phyloP scores from a whole-genome alignment of 2,329 filamentous ascomycete genomes.

The Fulvia fulva region DNA sequence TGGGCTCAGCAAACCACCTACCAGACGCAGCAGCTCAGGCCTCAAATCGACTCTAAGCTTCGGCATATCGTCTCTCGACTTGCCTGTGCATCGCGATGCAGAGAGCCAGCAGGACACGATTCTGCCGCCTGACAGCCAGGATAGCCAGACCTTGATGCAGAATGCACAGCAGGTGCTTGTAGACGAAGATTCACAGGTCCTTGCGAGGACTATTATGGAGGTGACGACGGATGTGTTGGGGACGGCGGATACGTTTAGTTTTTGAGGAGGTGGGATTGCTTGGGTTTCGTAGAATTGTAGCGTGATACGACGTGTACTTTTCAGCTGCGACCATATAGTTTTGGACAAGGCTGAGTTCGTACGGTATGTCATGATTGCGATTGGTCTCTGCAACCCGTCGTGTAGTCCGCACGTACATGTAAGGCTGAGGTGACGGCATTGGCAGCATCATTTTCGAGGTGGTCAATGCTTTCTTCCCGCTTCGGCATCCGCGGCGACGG shows the following conservation, averaged over 20 bases:
- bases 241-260: background rate
- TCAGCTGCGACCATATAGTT: too few species aligned
- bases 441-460: too few species aligned
- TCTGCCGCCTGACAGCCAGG: background rate
- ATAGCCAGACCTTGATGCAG: background rate
- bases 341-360: too few species aligned
- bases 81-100: background rate
- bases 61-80: constrained; percentile 2
- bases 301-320: too few species aligned
- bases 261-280: background rate
- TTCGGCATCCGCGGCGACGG: too few species aligned
- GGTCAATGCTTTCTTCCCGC: too few species aligned
- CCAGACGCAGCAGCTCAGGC: background rate
- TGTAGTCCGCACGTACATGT: too few species aligned
- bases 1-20: background rate
- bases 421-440: too few species aligned
- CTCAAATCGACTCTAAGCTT: constrained; percentile 1
- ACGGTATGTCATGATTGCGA: too few species aligned
- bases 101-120: background rate
- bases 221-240: background rate
- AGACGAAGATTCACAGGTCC: constrained; percentile 4
- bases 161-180: background rate
- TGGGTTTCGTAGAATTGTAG: background rate
- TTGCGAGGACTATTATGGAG: constrained; percentile 5
- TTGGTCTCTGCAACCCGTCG: too few species aligned